Evolutionary conservation across 225 moss, liverwort and hornwort species (phyloP), one percentile per base, ranked within the genome.

Genomic region (Lunularia cruciata): DNA sequence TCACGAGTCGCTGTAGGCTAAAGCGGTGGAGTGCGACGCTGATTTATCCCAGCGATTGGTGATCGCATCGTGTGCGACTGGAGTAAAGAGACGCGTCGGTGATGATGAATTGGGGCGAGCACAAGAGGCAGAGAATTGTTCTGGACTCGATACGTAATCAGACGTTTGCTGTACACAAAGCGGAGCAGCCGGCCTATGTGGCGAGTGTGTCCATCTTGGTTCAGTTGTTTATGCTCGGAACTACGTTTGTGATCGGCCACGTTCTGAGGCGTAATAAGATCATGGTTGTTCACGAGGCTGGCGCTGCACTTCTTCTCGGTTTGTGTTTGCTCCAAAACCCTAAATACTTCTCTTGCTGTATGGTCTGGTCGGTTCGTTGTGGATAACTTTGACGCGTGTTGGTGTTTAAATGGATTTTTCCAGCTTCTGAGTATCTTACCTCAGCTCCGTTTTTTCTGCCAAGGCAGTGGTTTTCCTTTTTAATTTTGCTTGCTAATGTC

Each of bases 291-390:
- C 90, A 92, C 73, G 95, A 95, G 67, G 90, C 95, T 2, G 86
- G 95, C 0, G 79, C 92, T 51, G 92, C 95, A 49, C 83, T 95
- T 25, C 84, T 95, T 55, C 77, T 92, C 5, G 95, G 95, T 95
- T 60, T 27, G 75, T 67, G 19, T 13, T 35, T 19, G 27, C 18
- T 28, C 45, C 5, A 60, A 10, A 60, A 27, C 27, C 27, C 54
- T 9, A 28, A 6, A n/a, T n/a, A n/a, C n/a, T n/a, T n/a, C n/a
- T n/a, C n/a, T n/a, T n/a, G n/a, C n/a, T n/a, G n/a, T n/a, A n/a
- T n/a, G n/a, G n/a, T n/a, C n/a, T n/a, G n/a, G n/a, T n/a, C n/a
- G n/a, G n/a, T n/a, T n/a, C n/a, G n/a, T n/a, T n/a, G n/a, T n/a
- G n/a, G n/a, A n/a, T n/a, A n/a, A n/a, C n/a, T n/a, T n/a, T n/a